phyloP scores from a whole-genome alignment of 257 asterid genomes.

The Fraxinus pennsylvanica region DNA sequence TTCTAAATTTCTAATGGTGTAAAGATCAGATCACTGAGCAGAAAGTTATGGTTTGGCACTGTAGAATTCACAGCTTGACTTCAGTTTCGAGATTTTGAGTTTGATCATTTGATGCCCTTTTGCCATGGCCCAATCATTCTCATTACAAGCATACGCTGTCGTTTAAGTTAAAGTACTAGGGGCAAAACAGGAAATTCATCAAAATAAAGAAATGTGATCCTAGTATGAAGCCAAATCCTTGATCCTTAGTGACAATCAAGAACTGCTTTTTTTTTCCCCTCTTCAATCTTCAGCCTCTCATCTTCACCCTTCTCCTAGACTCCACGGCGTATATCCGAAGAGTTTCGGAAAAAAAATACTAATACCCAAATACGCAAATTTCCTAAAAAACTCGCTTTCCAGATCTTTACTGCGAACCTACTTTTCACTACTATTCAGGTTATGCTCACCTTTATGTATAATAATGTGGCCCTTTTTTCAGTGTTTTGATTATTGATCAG shows the following conservation, averaged over 20 bases:
- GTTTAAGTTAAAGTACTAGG: neutral
- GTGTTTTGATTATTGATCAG: neutral
- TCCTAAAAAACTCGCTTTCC: slow-evolving; percentile 1
- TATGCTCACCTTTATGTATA: neutral
- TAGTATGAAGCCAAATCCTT: slow-evolving; percentile 36
- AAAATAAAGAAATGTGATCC: slow-evolving; percentile 16
- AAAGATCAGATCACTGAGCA: too few relatives aligned
- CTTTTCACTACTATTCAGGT: slow-evolving; percentile 31
- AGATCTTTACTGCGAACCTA: slow-evolving; percentile 28
- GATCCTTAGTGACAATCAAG: neutral
- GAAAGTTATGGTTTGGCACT: too few relatives aligned
- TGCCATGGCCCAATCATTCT: too few relatives aligned
- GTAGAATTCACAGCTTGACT: too few relatives aligned
- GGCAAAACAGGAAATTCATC: neutral
- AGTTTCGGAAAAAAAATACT: slow-evolving; percentile 32
- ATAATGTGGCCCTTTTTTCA: neutral
- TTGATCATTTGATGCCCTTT: too few relatives aligned
- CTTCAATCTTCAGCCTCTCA: slow-evolving; percentile 1
- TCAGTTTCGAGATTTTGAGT: too few relatives aligned
- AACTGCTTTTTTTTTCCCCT: neutral
- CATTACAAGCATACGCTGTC: neutral
- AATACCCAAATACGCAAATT: slow-evolving; percentile 9
- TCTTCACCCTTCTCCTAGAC: slow-evolving; percentile 30
- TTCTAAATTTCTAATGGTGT: too few relatives aligned
- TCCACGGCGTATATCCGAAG: slow-evolving; percentile 67